These are phyloP conservation scores for Cryptococcus sp. DNA, from an alignment of 1,284 basidiomycete species.

Conservation along the genomic window DNA sequence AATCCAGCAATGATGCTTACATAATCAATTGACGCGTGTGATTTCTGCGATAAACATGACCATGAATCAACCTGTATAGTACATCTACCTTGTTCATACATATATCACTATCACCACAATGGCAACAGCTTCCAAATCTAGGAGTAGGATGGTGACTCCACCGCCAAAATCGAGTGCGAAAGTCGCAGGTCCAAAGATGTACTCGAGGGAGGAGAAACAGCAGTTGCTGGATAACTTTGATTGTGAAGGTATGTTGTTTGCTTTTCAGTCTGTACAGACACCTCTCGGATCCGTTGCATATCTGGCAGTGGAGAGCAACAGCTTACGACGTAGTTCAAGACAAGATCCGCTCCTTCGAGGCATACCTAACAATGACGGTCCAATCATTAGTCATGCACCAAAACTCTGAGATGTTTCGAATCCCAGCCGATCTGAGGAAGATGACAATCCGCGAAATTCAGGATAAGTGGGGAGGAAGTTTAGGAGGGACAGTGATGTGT, in stretches of 20 bases:
- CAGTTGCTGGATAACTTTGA: constrained; percentile 47
- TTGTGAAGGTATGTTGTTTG: constrained; percentile 39
- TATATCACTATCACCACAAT: not conserved
- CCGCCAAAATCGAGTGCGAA: constrained; percentile 8
- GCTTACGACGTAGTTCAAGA: constrained; percentile 26
- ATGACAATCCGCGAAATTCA: constrained; percentile 45
- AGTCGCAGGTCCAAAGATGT: constrained; percentile 1
- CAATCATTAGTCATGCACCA: constrained; percentile 37
- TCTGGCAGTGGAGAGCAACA: too few species aligned
- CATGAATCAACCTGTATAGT: not conserved
- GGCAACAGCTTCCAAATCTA: constrained; percentile 10
- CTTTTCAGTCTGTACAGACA: not conserved
- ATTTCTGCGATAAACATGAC: not conserved
- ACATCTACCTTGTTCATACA: not conserved
- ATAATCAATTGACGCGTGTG: too few species aligned
- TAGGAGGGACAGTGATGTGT: constrained; percentile 34
- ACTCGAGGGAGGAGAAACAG: constrained; percentile 31
- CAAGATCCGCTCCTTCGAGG: constrained; percentile 27
- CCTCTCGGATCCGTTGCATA: not conserved
- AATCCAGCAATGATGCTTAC: too few species aligned
- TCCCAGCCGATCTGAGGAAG: constrained; percentile 39
- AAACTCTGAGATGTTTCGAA: constrained; percentile 43
- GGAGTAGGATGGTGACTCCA: constrained; percentile 18
- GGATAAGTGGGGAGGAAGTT: constrained; percentile 41
- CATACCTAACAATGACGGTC: constrained; percentile 32